phyloP scores from a whole-genome alignment of 2,329 filamentous ascomycete genomes.

The Aspergillus nomiae region DNA sequence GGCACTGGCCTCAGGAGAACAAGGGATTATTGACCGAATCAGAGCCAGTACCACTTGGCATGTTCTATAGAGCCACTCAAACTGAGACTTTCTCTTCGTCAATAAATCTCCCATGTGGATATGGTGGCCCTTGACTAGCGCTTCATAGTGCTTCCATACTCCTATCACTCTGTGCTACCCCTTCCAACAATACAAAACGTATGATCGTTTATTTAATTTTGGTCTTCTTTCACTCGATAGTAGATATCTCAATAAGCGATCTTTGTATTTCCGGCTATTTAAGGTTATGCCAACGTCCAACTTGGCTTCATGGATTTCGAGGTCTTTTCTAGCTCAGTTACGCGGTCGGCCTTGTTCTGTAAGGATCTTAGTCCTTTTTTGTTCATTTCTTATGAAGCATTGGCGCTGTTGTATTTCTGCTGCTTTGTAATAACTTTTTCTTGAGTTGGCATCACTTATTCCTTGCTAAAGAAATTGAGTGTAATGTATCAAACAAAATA shows the following conservation, averaged over 20 bases:
- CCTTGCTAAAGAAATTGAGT: too few species aligned
- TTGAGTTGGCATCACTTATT: too few species aligned
- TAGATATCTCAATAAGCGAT: background rate
- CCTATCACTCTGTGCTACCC: background rate
- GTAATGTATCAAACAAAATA: too few species aligned
- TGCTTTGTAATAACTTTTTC: too few species aligned
- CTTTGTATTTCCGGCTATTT: background rate
- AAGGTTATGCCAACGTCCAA: background rate
- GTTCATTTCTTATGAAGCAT: too few species aligned
- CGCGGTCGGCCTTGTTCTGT: background rate
- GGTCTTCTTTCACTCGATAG: background rate
- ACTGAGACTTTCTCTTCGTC: slow-evolving; percentile 2
- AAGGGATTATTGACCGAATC: slow-evolving; percentile 3
- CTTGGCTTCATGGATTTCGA: background rate
- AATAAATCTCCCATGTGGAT: slow-evolving; percentile 4
- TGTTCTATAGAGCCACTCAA: slow-evolving; percentile 1
- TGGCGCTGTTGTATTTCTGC: too few species aligned
- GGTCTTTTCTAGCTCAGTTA: background rate
- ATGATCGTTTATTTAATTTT: background rate
- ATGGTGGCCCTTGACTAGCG: background rate
- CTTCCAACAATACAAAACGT: background rate
- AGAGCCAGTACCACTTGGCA: background rate
- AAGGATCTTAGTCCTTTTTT: background rate
- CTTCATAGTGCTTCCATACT: background rate
- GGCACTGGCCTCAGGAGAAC: background rate